Base-by-base conservation (phyloP, 2,329 filamentous ascomycete species). In the Paraphaeosphaeria minitans region DNA sequence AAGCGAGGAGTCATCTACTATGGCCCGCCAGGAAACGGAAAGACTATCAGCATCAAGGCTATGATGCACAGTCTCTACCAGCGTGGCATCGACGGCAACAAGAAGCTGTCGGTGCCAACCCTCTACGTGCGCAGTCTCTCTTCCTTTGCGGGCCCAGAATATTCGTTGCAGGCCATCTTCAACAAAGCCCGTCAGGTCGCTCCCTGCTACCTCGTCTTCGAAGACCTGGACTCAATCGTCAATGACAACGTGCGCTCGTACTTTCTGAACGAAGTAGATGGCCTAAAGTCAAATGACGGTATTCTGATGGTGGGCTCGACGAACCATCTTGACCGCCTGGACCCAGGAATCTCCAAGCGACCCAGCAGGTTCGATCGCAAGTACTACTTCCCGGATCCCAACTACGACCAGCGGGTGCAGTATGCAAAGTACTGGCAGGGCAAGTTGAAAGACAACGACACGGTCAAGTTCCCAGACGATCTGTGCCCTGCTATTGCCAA, bases 211-310 rank as follows among this genome's bases (percentile, higher is more conserved):
- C 82, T 91, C 3, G 85, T 91, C 42, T 89, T 91, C 58, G 89
- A 91, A 71, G 89, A 91, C 62, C 81, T 91, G 5, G 89, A 91
- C 71, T 87, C 84, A 7, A 82, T 91, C 35, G 83, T 91, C 48
- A 82, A 81, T 13, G 84, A 87, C 54, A 62, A 69, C 1, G 85
- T 88, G 14, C 81, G 88, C 33, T 86, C 83, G 54, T 91, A 89
- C 78, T 91, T 91, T 75, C 80, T 91, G 48, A 91, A 91, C 70
- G 87, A 91, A 73, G 85, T 91, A 3, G 89, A 91, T 62, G 89
- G 89, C 0, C 83, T 91, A 13, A 84, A 85, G 65, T 83, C 81
- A 62, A 91, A 91, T 63, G 86, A 91, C 64, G 89, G 89, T 13
- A 89, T 91, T 54, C 83, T 90, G 65, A 89, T 91, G 77, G 81